Base-by-base conservation (phyloP, 768 basidiomycete species). In the Chlorophyllum brunneum region DNA sequence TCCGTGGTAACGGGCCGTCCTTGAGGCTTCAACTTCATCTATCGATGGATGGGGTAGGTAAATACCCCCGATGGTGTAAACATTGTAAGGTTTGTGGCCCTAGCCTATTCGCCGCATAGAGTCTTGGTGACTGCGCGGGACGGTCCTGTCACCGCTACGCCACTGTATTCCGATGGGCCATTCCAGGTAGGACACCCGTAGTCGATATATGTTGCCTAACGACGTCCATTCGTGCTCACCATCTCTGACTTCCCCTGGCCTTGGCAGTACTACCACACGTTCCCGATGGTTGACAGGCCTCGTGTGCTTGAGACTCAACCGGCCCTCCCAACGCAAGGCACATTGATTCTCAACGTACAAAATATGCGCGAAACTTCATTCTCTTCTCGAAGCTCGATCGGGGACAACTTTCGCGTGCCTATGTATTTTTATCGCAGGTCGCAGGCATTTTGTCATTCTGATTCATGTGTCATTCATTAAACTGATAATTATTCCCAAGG, bases 201-300 rank as follows among this genome's bases (percentile, higher is more conserved):
- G 38, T 40, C 18, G 43, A 31, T 45, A 45, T 29, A 31, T 31
- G 27, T 16, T 31, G 18, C 20, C 41, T 24, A 42, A 15, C 24
- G 43, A 18, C 9, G 29, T 30, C 18, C 13, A 30, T n/a, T 31
- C 9, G 43, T 16, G 20, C 29, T 7, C 15, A 3, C 8, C 18
- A 29, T 45, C 20, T 20, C 27, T 20, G 29, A 18, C 18, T 29
- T 27, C 29, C 29, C 11, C 6, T 31, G 27, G 41, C 8, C 6
- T 13, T 42, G 41, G 26, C n/a, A 9, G 15, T 4, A 16, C 16
- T 27, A 43, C 11, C 24, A 22, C 44, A 39, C 36, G 26, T 43
- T 46, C 26, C 15, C 13, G 34, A 18, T 29, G 44, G 37, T 38
- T 53, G 51, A 53, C 51, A 53, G 51, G 51, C 51, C 51, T 53